Evolutionary conservation across 257 asterid species (phyloP).

Genomic region (Solanum rostratum): DNA sequence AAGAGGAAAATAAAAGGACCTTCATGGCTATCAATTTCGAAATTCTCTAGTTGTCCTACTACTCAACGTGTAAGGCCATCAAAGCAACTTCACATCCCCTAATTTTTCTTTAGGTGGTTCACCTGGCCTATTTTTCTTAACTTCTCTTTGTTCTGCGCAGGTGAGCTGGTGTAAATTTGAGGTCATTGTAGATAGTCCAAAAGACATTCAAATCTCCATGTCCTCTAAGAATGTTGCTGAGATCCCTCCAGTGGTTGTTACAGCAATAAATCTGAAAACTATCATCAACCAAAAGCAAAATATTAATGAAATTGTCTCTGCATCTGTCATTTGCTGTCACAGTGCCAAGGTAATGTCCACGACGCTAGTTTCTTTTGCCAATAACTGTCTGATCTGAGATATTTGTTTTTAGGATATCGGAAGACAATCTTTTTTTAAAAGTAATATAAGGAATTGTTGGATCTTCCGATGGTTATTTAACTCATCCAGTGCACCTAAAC

Average conservation of each 20-base stretch:
- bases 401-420: background rate
- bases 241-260: slow-evolving; percentile 79
- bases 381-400: background rate
- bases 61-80: slow-evolving; percentile 54
- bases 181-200: slow-evolving; percentile 59
- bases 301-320: slow-evolving; percentile 77
- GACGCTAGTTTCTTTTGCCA: slow-evolving; percentile 7
- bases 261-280: slow-evolving; percentile 83
- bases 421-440: background rate
- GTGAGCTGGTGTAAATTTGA: slow-evolving; percentile 99
- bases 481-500: background rate
- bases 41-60: slow-evolving; percentile 53
- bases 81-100: background rate
- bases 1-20: slow-evolving; percentile 93
- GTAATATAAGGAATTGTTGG: background rate
- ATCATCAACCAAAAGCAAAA: slow-evolving; percentile 68
- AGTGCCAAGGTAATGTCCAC: slow-evolving; percentile 64
- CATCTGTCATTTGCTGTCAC: slow-evolving; percentile 88
- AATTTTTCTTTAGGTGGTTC: slow-evolving; percentile 1
- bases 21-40: slow-evolving; percentile 82
- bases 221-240: slow-evolving; percentile 43
- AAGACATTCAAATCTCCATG: slow-evolving; percentile 53
- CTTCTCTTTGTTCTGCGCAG: slow-evolving; percentile 33
- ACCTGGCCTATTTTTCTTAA: background rate
- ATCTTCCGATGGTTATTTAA: background rate